Base-by-base conservation (phyloP, 768 basidiomycete genomes). In the Myochromella boudieri region DNA sequence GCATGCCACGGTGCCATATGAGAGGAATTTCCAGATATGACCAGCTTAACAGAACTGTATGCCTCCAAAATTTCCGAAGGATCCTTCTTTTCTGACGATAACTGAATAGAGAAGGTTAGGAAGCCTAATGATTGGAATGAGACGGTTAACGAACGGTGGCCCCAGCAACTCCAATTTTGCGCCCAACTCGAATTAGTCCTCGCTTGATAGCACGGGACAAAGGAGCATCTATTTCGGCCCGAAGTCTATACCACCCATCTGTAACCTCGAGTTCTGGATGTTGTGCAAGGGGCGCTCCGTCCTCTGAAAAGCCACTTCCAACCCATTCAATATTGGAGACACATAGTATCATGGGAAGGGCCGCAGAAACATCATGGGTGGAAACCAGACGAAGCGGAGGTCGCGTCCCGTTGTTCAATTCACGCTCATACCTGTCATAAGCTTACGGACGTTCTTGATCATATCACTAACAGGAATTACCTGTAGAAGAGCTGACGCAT, bases 181-280 rank as follows among this genome's bases (percentile, higher is more conserved):
- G 76, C 1, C 97, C 97, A 4, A 88, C 69, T 31, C 72, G 69
- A 37, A 99, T 77, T 37, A 76, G 71, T 0, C 88, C 85, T 20
- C 75, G 77, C 37, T 72, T 71, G 7, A 88, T 67, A 1, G 91
- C 95, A 34, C 86, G 77, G 2, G 75, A 75, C 17, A 99, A 71
- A 3, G 87, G 78, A 15, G 68, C 67, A 64, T 98, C 97, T 10
- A 91, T 72, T 37, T 75, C 75, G 0, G 92, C 89, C 11, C 83
- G 80, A 6, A 98, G 71, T 22, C 84, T 71, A 58, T 99, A 99
- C 97, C 97, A 99, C 11, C 97, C 97, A 60, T 99, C 97, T 0
- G 93, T 94, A n/a, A 98, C 69, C 65, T 97, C 97, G 5, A 99
- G 66, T 53, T 84, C 79, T 0, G 85, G 78, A 55, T 73, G 65